phyloP scores from a whole-genome alignment of 1,284 basidiomycete species.

The Cronartium ribicola region DNA sequence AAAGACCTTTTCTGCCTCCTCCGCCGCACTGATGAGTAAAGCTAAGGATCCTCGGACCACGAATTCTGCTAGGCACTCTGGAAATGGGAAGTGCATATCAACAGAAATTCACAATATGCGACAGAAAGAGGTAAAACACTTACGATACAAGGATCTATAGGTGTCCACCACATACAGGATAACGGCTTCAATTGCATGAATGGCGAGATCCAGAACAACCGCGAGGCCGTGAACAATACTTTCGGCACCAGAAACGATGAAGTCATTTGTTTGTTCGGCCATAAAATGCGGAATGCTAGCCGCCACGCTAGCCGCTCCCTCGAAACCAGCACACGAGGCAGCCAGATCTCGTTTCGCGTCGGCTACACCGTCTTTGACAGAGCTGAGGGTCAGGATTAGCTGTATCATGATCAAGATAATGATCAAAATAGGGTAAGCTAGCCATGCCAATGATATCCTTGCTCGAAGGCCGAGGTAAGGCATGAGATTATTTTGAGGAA shows the following conservation, averaged over 20 bases:
- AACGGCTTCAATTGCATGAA: constrained; percentile 48
- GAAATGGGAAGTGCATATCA: not conserved
- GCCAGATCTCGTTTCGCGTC: constrained; percentile 45
- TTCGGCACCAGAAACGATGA: constrained; percentile 44
- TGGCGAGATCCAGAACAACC: constrained; percentile 44
- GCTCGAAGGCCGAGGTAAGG: constrained; percentile 48
- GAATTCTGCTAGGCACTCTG: constrained; percentile 45
- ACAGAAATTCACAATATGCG: not conserved
- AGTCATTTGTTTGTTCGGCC: constrained; percentile 45
- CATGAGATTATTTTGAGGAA: constrained; percentile 12
- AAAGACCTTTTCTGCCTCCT: constrained; percentile 46
- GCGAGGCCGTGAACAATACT: constrained; percentile 47
- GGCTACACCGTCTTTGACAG: constrained; percentile 44
- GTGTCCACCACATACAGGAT: constrained; percentile 48
- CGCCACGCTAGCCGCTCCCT: constrained; percentile 45
- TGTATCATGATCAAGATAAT: constrained; percentile 47
- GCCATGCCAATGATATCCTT: constrained; percentile 46
- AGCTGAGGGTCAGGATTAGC: constrained; percentile 44
- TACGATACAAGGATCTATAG: constrained; percentile 48
- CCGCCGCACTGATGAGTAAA: constrained; percentile 47
- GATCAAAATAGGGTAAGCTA: constrained; percentile 47
- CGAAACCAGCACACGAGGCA: constrained; percentile 45
- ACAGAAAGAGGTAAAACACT: constrained; percentile 41
- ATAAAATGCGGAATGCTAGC: constrained; percentile 48
- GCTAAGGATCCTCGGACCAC: constrained; percentile 47